phyloP scores from a whole-genome alignment of 73 alveolate genomes.

The Tetrahymena borealis region DNA sequence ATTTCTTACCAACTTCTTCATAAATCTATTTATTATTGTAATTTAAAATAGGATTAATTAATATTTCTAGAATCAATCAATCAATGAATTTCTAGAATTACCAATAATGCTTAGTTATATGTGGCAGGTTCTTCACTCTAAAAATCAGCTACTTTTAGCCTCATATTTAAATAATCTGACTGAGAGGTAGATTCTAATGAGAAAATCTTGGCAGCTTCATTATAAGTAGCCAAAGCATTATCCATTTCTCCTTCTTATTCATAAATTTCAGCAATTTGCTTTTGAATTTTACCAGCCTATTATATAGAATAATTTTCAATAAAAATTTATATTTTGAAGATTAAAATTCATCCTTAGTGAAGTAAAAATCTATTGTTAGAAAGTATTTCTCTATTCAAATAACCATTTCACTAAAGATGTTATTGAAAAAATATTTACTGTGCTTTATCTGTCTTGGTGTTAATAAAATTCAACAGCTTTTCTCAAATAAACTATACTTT shows the following conservation, averaged over 20 bases:
- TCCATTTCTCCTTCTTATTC: not conserved
- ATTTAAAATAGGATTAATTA: not conserved
- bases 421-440: not conserved
- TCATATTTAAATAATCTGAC: not conserved
- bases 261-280: not conserved
- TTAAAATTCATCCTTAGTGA: too few species aligned
- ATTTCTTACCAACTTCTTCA: not conserved
- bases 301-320: not conserved
- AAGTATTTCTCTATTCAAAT: not conserved
- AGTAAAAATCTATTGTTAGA: too few species aligned
- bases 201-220: not conserved
- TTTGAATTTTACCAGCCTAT: not conserved
- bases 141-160: not conserved
- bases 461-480: not conserved
- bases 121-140: not conserved
- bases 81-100: not conserved
- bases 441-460: not conserved
- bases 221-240: not conserved
- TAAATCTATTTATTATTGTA: not conserved
- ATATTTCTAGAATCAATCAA: not conserved
- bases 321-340: too few species aligned
- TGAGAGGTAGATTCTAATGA: not conserved
- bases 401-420: not conserved
- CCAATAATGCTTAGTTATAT: not conserved
- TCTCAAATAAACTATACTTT: not conserved